A percentile compares a stretch with the other conserved stretches of the same genome.
Evolutionary conservation across 2,329 filamentous ascomycete genomes (phyloP).

Genomic region (Fusarium agapanthi): DNA sequence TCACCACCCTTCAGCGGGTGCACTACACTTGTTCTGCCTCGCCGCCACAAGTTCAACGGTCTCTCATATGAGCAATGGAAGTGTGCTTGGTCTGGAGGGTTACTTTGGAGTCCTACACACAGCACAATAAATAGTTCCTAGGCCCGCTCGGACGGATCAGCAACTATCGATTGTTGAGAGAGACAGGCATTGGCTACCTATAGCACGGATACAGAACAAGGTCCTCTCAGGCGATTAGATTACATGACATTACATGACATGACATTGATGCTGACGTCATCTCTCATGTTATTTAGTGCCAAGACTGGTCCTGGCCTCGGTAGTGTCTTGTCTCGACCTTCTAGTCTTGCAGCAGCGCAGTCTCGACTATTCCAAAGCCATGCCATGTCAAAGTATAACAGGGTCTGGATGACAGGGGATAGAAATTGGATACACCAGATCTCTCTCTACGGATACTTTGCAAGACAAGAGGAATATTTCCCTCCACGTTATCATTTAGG

Average conservation of each 20-base stretch:
- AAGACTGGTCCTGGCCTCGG: conserved; percentile 20
- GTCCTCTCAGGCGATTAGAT: not conserved
- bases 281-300: conserved; percentile 3
- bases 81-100: not conserved
- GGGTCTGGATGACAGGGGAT: conserved; percentile 19
- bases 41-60: not conserved
- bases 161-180: not conserved
- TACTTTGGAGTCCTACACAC: not conserved
- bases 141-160: not conserved
- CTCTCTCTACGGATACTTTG: not conserved
- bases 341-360: conserved; percentile 18
- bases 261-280: conserved; percentile 25
- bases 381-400: conserved; percentile 15
- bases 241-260: no score
- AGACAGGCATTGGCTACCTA: not conserved
- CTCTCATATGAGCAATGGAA: not conserved
- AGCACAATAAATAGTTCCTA: not conserved
- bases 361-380: conserved; percentile 27
- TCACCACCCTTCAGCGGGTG: not conserved
- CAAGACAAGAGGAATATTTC: not conserved
- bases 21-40: not conserved
- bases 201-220: not conserved
- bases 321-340: conserved; percentile 31
- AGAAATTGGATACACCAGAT: not conserved
- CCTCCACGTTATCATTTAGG: not conserved